A percentile compares a stretch with the other conserved stretches of the same genome.
These are phyloP conservation scores for Oryza rufipogon DNA, from an alignment of 176 grass and related monocot genomes.

Conservation along the genomic window DNA sequence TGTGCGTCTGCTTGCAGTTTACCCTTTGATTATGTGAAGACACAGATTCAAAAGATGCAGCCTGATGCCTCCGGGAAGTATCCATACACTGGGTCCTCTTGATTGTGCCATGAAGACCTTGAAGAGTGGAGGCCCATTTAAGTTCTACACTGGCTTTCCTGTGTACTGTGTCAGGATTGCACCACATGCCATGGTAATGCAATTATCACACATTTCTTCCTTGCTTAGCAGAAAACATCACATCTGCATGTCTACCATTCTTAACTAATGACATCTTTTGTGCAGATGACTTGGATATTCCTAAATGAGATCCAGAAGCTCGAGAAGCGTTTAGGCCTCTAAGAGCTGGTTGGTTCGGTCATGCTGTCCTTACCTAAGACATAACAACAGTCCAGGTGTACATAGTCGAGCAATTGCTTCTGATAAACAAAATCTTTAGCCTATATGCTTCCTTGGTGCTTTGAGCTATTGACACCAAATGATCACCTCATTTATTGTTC, in stretches of 20 bases:
- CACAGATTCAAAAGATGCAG: constrained; percentile 98
- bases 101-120: constrained; percentile 88
- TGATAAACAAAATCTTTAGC: constrained; percentile 32
- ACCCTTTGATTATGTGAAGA: constrained; percentile 97
- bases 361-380: not conserved
- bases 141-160: constrained; percentile 95
- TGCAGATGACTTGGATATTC: constrained; percentile 97
- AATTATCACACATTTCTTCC: not conserved
- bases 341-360: constrained; percentile 18
- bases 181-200: constrained; percentile 91
- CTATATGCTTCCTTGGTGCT: constrained; percentile 24
- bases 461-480: constrained; percentile 19
- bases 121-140: constrained; percentile 82
- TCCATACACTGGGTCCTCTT: constrained; percentile 85
- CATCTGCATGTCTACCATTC: constrained; percentile 1
- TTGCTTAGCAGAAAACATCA: constrained; percentile 1
- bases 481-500: constrained; percentile 10
- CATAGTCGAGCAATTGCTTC: constrained; percentile 35
- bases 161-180: constrained; percentile 94
- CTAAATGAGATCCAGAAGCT: constrained; percentile 94
- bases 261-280: constrained; percentile 33
- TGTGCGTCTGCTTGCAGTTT: constrained; percentile 95
- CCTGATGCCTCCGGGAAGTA: constrained; percentile 89
- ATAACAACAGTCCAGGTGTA: constrained; percentile 27
- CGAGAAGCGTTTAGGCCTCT: constrained; percentile 62